Evolutionary conservation across 495 filamentous ascomycete genomes (phyloP).

Genomic region (Podospora comata): DNA sequence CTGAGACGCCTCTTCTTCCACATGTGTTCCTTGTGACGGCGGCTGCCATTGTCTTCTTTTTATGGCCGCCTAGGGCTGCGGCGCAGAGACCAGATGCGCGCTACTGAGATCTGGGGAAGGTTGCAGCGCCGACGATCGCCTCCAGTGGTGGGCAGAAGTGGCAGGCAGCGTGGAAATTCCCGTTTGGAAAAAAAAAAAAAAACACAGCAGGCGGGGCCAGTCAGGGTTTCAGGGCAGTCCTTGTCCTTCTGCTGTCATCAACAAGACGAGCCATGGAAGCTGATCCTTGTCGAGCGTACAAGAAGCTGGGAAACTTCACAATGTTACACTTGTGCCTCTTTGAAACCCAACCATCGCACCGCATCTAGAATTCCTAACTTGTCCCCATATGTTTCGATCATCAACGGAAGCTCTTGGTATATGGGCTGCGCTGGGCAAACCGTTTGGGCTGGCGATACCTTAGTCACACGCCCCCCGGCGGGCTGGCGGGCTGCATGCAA

Average conservation of each 20-base stretch:
- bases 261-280: background rate
- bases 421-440: background rate
- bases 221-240: conserved; percentile 1
- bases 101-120: conserved; percentile 23
- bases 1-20: background rate
- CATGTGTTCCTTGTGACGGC: background rate
- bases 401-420: background rate
- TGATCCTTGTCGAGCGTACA: background rate
- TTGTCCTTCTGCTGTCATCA: conserved; percentile 5
- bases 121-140: conserved; percentile 18
- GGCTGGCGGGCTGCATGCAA: background rate
- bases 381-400: background rate
- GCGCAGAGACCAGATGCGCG: conserved; percentile 1
- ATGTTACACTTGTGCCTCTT: conserved; percentile 2
- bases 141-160: conserved; percentile 3
- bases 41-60: background rate
- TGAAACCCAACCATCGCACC: background rate
- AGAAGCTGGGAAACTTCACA: conserved; percentile 2
- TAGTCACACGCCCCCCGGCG: background rate
- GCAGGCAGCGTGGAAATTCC: conserved; percentile 15
- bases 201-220: background rate
- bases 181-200: conserved; percentile 23
- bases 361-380: background rate
- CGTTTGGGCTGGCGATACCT: background rate
- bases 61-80: background rate